phyloP scores from a whole-genome alignment of 139 green algal genomes.

The Tetradesmus obliquus region DNA sequence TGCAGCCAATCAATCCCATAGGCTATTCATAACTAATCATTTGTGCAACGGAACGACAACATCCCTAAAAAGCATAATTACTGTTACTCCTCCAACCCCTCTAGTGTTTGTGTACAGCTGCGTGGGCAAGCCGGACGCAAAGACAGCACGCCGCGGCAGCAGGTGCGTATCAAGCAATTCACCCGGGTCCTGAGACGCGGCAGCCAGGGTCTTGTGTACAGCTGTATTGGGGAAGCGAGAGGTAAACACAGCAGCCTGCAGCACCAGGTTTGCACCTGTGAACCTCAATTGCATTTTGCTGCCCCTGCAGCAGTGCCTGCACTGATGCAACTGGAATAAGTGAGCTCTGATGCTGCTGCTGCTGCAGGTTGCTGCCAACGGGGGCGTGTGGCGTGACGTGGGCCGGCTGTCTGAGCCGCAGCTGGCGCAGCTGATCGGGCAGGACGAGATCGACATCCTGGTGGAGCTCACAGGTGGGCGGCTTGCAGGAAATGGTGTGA shows the following conservation, averaged over 20 bases:
- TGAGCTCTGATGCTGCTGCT: too few relatives aligned
- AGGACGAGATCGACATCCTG: conserved; percentile 93
- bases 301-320: too few relatives aligned
- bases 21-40: conserved; percentile 84
- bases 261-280: too few relatives aligned
- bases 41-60: conserved; percentile 69
- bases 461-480: conserved; percentile 91
- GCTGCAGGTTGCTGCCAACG: conserved; percentile 61
- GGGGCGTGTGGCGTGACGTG: conserved; percentile 79
- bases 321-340: too few relatives aligned
- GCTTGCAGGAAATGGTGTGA: neutral
- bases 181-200: too few relatives aligned
- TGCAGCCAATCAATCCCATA: conserved; percentile 62
- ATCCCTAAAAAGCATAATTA: conserved; percentile 80
- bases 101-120: conserved; percentile 57
- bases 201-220: too few relatives aligned
- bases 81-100: conserved; percentile 83
- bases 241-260: too few relatives aligned
- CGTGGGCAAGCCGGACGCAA: conserved; percentile 73
- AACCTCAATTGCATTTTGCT: too few relatives aligned
- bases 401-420: conserved; percentile 62
- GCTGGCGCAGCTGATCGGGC: conserved; percentile 74
- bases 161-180: too few relatives aligned
- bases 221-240: too few relatives aligned
- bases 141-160: conserved; percentile 70